Conservation (phyloP, 805 yeast species). For the Starmera quercuum region DNA sequence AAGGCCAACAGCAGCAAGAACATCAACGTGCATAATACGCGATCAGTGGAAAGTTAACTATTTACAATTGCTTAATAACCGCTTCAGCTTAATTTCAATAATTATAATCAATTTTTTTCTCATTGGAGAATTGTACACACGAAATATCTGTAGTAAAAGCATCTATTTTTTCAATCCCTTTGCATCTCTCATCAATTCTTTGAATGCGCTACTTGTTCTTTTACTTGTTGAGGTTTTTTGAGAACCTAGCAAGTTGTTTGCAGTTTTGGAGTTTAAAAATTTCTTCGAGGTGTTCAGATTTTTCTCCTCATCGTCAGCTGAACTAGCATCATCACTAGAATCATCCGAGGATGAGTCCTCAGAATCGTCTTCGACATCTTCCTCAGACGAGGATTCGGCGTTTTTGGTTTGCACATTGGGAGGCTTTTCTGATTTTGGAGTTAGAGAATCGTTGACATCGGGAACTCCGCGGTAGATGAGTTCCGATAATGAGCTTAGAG, state of each 20-base stretch:
- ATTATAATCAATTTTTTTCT: no score
- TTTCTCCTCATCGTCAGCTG: constrained; percentile 22
- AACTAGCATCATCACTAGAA: constrained; percentile 22
- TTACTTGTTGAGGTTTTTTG: constrained; percentile 19
- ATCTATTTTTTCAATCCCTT: constrained; percentile 8
- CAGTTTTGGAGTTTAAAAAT: constrained; percentile 38
- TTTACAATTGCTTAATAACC: neutral
- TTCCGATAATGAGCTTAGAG: constrained; percentile 49
- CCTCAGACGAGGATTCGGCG: constrained; percentile 9
- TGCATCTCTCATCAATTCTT: constrained; percentile 40
- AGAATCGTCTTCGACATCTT: constrained; percentile 9
- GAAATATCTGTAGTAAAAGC: constrained; percentile 3
- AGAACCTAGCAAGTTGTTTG: constrained; percentile 31
- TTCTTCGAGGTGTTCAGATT: constrained; percentile 21
- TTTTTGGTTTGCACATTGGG: constrained; percentile 3
- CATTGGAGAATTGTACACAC: neutral
- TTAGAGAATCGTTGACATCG: constrained; percentile 45
- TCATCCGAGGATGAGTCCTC: constrained; percentile 20
- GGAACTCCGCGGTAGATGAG: constrained; percentile 62
- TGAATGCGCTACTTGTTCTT: constrained; percentile 36
- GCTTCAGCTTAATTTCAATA: neutral
- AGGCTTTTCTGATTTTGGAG: constrained; percentile 15
- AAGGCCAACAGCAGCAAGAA: constrained; percentile 39
- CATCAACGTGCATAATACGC: constrained; percentile 4
- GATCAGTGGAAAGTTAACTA: neutral